Base-by-base conservation (phyloP, 2,329 filamentous ascomycete genomes). In the Venturia asperata region DNA sequence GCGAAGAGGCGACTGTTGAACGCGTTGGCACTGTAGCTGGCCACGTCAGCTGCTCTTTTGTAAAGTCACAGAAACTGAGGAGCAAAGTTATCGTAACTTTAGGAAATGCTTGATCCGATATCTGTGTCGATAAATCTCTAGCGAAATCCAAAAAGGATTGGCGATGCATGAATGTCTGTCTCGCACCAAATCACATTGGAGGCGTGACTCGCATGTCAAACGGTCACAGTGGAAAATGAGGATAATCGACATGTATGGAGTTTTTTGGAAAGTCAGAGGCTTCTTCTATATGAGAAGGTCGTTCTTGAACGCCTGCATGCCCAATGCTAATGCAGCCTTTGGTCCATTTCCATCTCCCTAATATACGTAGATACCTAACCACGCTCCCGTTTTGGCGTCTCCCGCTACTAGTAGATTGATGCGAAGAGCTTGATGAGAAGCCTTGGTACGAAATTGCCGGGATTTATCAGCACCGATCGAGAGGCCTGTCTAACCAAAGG, bases 1-100 rank as follows among this genome's bases (percentile, higher is more conserved):
- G 30, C 17, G 13, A n/a, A 58, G 52, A 58, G 52, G 52, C 52
- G 27, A 37, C 15, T 24, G 24, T 52, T 52, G 47, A 52, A 30
- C 49, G 27, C 24, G 49, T 56, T 21, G 47, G 49, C 30, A 9
- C 6, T 30, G 49, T 17, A 27, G 11, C 10, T 58, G 37, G 52
- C 52, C 52, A 58, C 52, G 52, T 58, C 52, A 58, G 52, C 52
- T 58, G 52, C 7, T 58, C 52, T 3, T 19, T 58, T 5, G 52
- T 21, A 3, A 19, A 58, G 30, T 34, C 30, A 34, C 30, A 34
- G 30, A 34, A 34, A 34, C 30, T 34, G 30, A 34, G 6, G 3
- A 6, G 30, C 30, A 34, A 34, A 34, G 30, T 34, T 6, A 34
- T 34, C 6, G 30, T 34, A 3, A 6, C 3, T 34, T 3, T 34